Evolutionary conservation across 495 filamentous ascomycete genomes (phyloP), one percentile per base, ranked within the genome.

Genomic region (Xylaria acuta): DNA sequence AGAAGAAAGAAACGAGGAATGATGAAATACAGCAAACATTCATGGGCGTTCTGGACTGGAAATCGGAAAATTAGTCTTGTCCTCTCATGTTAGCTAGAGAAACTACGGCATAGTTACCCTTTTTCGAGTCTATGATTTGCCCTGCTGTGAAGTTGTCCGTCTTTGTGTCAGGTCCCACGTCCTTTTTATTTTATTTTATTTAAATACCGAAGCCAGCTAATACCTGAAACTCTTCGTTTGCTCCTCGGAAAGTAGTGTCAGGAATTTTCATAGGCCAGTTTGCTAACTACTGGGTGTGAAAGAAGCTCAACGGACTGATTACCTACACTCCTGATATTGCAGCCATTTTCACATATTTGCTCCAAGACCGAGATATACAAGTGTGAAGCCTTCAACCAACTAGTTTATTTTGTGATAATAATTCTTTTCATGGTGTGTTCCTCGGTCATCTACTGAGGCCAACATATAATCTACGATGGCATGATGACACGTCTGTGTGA

Each of bases 1-100:
- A 45, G 32, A 20, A 45, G 30, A 53, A 38, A 51, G 8, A 30
- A 27, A 40, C 11, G 68, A 53, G 43, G 30, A 34, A 49, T 49
- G 51, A 70, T 22, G 45, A 38, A 30, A 60, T 3, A 41, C 2
- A 38, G 60, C 30, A 40, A 63, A 38, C 3, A 49, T 32, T 38
- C 18, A 54, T 20, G 14, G 69, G 59, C 59, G 59, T 71, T 64
- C 36, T 64, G 68, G 67, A 62, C 43, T 34, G 43, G 65, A 27
- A 32, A 59, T 47, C 5, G 4, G 47, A n/a, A 6, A 27, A 43
- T 56, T 25, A 34, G 25, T 71, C 22, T 70, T 54, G n/a, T 51
- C 2, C 30, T 18, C 8, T 51, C 16, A 8, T 70, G 20, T 51
- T 63, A 62, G 32, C 14, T 69, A 45, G 30, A 47, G 30, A 51